Base-by-base conservation (phyloP, 257 asterid genomes). In the Galeopsis tetrahit region DNA sequence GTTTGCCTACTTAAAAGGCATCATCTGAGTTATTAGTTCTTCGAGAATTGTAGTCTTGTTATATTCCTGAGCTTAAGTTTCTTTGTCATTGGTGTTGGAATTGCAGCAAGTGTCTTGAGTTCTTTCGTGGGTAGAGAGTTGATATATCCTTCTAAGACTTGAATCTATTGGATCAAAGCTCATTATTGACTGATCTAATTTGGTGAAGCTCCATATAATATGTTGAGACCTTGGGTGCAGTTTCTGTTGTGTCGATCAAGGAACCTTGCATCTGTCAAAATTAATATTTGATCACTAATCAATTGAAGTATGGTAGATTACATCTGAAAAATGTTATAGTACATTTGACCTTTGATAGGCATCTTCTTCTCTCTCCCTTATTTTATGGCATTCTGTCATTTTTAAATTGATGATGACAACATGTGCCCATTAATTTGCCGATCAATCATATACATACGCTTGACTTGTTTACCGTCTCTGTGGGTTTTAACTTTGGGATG, bases 11-110 rank as follows among this genome's bases (percentile, higher is more conserved):
- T 44, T 66, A 44, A 7, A 33, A 56, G 31, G n/a, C 7, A 9
- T 13, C 42, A 5, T 55, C 40, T 49, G 33, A 17, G 80, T 63
- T 74, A 32, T 38, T 75, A 43, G 33, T 62, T 39, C 59, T 44
- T 46, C 10, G 42, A 52, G 38, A 42, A 77, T 48, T 31, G 10
- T 39, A 58, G 21, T 59, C 33, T 35, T 67, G 10, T 63, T 39
- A 36, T 38, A 14, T 36, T 70, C 11, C 10, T 65, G 5, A 69
- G 31, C 51, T 8, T 40, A 13, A 38, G 39, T 48, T 63, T 31
- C 28, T 55, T 8, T 10, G 36, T 42, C 10, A 28, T 39, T 32
- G 15, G 21, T 63, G 33, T 49, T 6, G 21, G 44, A 40, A 10
- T 46, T 3, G 15, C 42, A 38, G 8, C 70, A 14, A 14, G 63